Conservation (phyloP, 352 stramenopile species). For the Phytophthora pisi region DNA sequence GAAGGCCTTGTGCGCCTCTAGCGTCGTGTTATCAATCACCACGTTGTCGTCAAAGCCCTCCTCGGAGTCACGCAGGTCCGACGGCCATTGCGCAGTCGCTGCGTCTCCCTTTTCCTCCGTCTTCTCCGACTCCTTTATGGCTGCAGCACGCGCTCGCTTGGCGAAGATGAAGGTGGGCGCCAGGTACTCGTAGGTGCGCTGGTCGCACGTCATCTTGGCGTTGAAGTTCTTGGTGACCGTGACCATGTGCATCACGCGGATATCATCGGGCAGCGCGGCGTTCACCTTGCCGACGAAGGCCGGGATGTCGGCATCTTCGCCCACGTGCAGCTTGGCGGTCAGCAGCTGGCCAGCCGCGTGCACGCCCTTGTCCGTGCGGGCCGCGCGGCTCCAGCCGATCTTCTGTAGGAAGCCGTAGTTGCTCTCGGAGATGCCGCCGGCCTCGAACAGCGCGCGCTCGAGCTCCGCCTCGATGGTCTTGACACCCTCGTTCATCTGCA, state of each 20-base stretch:
- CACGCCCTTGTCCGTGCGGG: slow-evolving; percentile 92
- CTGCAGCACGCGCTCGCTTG: slow-evolving; percentile 25
- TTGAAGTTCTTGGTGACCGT: slow-evolving; percentile 93
- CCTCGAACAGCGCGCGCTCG: slow-evolving; percentile 87
- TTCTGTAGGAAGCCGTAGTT: slow-evolving; percentile 93
- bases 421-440: slow-evolving; percentile 81
- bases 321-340: slow-evolving; percentile 85
- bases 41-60: slow-evolving; percentile 45
- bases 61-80: slow-evolving; percentile 48
- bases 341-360: slow-evolving; percentile 88
- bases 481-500: slow-evolving; percentile 92
- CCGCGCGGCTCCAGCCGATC: slow-evolving; percentile 89
- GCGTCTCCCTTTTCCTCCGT: slow-evolving; percentile 7
- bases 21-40: slow-evolving; percentile 61
- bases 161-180: slow-evolving; percentile 90
- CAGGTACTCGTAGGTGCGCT: slow-evolving; percentile 92
- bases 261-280: slow-evolving; percentile 69
- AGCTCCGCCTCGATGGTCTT: slow-evolving; percentile 92
- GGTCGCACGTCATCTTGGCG: slow-evolving; percentile 88
- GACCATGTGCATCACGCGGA: slow-evolving; percentile 84
- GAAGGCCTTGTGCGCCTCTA: slow-evolving; percentile 77
- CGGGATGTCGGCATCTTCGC: slow-evolving; percentile 53
- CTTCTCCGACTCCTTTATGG: slow-evolving; percentile 6
- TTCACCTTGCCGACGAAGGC: slow-evolving; percentile 82
- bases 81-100: slow-evolving; percentile 35